Evolutionary conservation across 139 green algal genomes (phyloP), one percentile per base, ranked within the genome.

Genomic region (Ettlia oleoabundans): DNA sequence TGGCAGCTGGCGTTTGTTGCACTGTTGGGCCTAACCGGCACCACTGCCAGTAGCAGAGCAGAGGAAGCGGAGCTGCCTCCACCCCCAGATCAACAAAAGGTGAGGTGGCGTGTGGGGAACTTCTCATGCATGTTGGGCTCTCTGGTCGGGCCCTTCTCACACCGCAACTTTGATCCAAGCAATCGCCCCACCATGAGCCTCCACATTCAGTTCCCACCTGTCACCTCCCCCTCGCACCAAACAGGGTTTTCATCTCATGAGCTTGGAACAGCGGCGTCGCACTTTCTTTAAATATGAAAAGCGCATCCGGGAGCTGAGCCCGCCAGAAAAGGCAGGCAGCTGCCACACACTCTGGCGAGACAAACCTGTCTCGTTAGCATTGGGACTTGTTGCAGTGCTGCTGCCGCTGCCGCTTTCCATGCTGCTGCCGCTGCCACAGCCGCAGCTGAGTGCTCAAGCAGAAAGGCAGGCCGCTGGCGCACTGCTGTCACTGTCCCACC

Each of bases 261-360:
- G 65, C 28, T 61, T 92, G 10, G 64, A 75, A 2, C 78, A 78
- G 32, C 81, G 90, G 19, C 90, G 89, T 62, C 87, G 91, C 38
- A 76, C 89, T 0, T 95, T 93, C 71, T 90, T 84, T 84, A 93
- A 90, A 77, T 97, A 97, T 74, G 94, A 97, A 72, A 97, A 96
- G 78, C 85, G 94, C 22, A 91, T 96, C 24, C 70, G 90, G 1
- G 92, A 96, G 35, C 85, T 91, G n/a, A 93, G 85, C 79, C 74
- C 87, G 0, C 88, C 93, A 0, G 93, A 97, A 52, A 97, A 97
- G 85, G 74, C 35, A 5, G 28, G 52, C 7, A 7, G 30, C 18
- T 41, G 30, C 32, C 35, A 19, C 32, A 41, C 18, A 9, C 32
- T 19, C 35, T 30, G 62, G 26, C 62, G 22, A 33, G 26, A 30